These are phyloP conservation scores for Gossypium herbaceum DNA, from an alignment of 345 rosid genomes.

Conservation along the genomic window DNA sequence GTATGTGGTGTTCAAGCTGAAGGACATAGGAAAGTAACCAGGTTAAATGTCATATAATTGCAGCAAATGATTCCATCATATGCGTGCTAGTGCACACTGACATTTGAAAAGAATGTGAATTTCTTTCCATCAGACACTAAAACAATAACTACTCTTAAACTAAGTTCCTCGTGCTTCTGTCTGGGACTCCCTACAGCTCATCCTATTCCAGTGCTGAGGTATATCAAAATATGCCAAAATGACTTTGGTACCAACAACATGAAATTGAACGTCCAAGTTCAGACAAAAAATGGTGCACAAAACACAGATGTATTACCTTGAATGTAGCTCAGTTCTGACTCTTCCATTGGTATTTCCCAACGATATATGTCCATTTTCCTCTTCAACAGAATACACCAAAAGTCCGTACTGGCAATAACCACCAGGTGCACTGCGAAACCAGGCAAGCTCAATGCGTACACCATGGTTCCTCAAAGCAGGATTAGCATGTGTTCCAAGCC, in stretches of 20 bases:
- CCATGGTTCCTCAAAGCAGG: conserved; percentile 68
- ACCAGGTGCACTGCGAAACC: conserved; percentile 80
- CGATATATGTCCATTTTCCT: conserved; percentile 39
- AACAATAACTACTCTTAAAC: not conserved
- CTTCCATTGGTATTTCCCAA: conserved; percentile 35
- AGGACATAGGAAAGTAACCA: conserved; percentile 23
- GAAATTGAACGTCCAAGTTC: not conserved
- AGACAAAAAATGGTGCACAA: not conserved
- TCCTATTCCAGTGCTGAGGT: not conserved
- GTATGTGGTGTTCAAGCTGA: conserved; percentile 32
- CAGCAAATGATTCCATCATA: not conserved
- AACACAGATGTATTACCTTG: conserved; percentile 38
- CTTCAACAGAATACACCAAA: conserved; percentile 53
- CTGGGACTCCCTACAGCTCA: not conserved
- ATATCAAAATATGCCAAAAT: not conserved
- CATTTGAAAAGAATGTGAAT: not conserved
- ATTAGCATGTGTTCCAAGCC: conserved; percentile 95
- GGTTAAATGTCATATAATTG: conserved; percentile 24
- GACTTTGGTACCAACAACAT: not conserved
- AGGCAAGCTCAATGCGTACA: conserved; percentile 75
- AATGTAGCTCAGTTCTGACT: conserved; percentile 35
- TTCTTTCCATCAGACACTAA: not conserved
- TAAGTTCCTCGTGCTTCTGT: not conserved
- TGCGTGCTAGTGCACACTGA: not conserved
- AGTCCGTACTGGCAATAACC: conserved; percentile 92